Conservation (phyloP, 2,329 filamentous ascomycete species). For the Neopestalotiopsis rosae region DNA sequence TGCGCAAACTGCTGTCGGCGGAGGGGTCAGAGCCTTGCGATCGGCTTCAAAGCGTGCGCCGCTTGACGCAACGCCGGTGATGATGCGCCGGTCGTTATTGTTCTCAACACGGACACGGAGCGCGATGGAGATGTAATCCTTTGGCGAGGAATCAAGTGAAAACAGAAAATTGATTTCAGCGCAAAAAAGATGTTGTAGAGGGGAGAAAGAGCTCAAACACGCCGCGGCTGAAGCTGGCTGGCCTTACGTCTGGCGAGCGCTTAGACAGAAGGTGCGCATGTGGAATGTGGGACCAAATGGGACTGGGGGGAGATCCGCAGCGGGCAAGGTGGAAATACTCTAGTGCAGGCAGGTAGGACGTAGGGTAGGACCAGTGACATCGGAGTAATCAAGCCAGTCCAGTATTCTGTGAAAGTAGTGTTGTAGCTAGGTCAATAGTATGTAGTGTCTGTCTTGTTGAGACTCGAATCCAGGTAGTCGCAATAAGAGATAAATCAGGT, state of each 20-base stretch:
- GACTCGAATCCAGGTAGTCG: background rate
- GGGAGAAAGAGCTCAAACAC: slow-evolving; percentile 5
- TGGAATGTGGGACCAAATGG: slow-evolving; percentile 10
- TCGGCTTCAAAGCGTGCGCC: slow-evolving; percentile 1
- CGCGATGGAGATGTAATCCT: background rate
- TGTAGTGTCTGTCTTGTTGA: background rate
- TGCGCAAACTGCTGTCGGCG: background rate
- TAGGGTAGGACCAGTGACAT: too few relatives aligned
- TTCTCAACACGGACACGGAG: background rate
- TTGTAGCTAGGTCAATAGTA: too few relatives aligned
- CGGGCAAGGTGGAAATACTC: slow-evolving; percentile 18
- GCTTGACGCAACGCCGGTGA: slow-evolving; percentile 2
- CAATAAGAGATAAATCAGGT: background rate
- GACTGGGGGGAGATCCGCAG: slow-evolving; percentile 5
- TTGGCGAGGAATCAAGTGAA: background rate
- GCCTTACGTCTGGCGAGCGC: slow-evolving; percentile 14
- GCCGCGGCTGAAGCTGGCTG: slow-evolving; percentile 7
- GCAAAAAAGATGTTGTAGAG: background rate
- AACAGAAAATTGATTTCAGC: background rate
- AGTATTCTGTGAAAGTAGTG: background rate
- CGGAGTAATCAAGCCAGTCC: background rate
- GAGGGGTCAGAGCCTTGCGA: slow-evolving; percentile 11
- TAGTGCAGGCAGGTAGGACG: too few relatives aligned
- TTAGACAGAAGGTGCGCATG: slow-evolving; percentile 11
- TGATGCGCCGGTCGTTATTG: background rate